Percentiles rank a stretch among this genome's conserved stretches.
These are phyloP conservation scores for Solanum pinnatisectum DNA, from an alignment of 257 asterid species.

Conservation along the genomic window DNA sequence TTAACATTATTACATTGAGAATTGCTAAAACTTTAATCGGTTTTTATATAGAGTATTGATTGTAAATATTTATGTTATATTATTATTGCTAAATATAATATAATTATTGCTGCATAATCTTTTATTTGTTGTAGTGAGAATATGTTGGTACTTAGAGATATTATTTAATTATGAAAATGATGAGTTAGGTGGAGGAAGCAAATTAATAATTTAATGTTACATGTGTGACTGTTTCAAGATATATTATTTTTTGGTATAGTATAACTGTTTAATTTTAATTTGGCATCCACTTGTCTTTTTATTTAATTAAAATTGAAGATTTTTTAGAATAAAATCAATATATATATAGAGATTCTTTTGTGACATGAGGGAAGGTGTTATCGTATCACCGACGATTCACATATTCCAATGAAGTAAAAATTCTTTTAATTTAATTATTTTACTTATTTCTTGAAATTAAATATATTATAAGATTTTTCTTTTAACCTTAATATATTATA, in stretches of 20 bases:
- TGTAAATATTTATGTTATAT: no score
- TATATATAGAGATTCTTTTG: neutral
- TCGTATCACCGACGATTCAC: neutral
- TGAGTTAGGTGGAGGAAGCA: neutral
- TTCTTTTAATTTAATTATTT: neutral
- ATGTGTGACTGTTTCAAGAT: neutral
- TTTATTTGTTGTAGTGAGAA: neutral
- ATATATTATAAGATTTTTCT: neutral
- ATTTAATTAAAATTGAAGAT: neutral
- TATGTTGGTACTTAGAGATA: neutral
- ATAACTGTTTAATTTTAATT: neutral
- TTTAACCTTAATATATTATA: neutral
- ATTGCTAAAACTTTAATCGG: accelerated
- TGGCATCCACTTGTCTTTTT: neutral
- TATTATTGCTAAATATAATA: no score
- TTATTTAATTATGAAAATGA: neutral
- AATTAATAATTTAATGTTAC: neutral
- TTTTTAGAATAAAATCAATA: neutral
- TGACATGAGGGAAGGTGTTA: neutral
- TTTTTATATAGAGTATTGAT: no score
- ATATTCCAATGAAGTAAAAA: neutral
- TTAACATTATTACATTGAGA: no score
- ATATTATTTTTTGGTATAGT: neutral
- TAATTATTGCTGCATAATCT: no score
- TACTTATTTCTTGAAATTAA: neutral